Conservation (phyloP, 2,329 filamentous ascomycete species). For the Clarireedia monteithiana region DNA sequence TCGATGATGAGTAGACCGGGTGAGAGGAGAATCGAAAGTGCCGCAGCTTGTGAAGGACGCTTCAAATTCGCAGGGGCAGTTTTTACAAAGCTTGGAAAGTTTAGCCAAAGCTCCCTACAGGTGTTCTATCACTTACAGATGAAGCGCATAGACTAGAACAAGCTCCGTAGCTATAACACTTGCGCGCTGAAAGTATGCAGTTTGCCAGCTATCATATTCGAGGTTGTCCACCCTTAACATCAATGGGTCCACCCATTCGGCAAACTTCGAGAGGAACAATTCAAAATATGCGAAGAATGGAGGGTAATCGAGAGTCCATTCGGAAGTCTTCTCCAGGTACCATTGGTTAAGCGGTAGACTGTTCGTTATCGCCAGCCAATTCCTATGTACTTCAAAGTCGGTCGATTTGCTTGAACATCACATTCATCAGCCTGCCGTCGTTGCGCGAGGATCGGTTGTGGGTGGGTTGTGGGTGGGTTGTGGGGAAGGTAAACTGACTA, state of each 20-base stretch:
- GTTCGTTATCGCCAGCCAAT: constrained; percentile 95
- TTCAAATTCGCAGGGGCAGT: constrained; percentile 58
- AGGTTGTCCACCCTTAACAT: constrained; percentile 80
- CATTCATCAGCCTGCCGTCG: background rate
- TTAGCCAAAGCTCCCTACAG: constrained; percentile 17
- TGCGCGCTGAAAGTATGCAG: constrained; percentile 84
- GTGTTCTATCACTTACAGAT: constrained; percentile 45
- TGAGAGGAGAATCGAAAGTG: constrained; percentile 82
- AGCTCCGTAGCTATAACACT: constrained; percentile 83
- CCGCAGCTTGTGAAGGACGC: constrained; percentile 73
- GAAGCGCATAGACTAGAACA: constrained; percentile 73
- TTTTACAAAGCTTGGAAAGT: constrained; percentile 58
- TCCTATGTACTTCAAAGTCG: constrained; percentile 97
- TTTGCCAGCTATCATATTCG: constrained; percentile 85
- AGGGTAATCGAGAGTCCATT: constrained; percentile 99
- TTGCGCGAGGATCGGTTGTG: background rate
- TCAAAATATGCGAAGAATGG: constrained; percentile 98
- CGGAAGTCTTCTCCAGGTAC: constrained; percentile 96
- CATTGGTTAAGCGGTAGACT: constrained; percentile 80
- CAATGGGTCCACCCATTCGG: constrained; percentile 65
- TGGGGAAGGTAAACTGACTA: constrained; percentile 57
- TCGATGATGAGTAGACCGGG: constrained; percentile 95
- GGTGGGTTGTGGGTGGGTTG: background rate
- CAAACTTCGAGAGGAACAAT: constrained; percentile 79
- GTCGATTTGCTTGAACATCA: constrained; percentile 72